Conservation (phyloP, 805 yeast genomes). For the Lipomyces kockii region DNA sequence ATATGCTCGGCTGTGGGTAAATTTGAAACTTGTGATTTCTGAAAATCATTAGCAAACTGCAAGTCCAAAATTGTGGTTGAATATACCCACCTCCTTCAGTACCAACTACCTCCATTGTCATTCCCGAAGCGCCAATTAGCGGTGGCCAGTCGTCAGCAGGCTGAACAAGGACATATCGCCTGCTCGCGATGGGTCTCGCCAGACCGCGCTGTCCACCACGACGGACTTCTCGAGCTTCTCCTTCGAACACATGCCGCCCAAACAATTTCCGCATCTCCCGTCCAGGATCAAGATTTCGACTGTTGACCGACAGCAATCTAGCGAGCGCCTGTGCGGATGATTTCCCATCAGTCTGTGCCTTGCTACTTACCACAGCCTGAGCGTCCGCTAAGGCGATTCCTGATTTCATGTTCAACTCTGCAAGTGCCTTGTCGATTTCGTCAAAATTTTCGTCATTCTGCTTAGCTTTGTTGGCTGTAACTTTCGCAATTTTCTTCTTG, state of each 20-base stretch:
- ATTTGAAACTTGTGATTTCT: constrained; percentile 58
- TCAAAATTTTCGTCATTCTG: constrained; percentile 17
- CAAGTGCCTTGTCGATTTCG: constrained; percentile 33
- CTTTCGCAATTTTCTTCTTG: constrained; percentile 28
- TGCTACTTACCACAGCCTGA: background rate
- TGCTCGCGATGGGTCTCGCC: constrained; percentile 22
- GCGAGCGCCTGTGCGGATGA: constrained; percentile 20
- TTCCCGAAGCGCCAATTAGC: constrained; percentile 21
- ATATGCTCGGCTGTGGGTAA: constrained; percentile 51
- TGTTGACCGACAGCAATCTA: constrained; percentile 28
- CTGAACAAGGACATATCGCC: constrained; percentile 31
- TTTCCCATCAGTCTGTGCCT: background rate
- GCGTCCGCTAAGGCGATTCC: background rate
- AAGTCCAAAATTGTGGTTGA: background rate
- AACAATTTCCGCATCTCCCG: constrained; percentile 36
- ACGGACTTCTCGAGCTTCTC: constrained; percentile 22
- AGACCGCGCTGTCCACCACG: constrained; percentile 16
- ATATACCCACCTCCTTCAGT: constrained; percentile 24
- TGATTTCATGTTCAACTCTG: constrained; percentile 27
- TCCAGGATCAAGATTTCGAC: constrained; percentile 34
- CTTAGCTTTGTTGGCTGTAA: background rate
- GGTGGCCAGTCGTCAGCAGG: constrained; percentile 39
- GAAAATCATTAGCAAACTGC: background rate
- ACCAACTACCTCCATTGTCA: constrained; percentile 34
- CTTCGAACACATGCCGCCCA: constrained; percentile 35